A percentile compares a stretch with the other conserved stretches of the same genome.
These are phyloP conservation scores for Cetraspora pellucida DNA, from an alignment of 192 early-diverging fungal species.

Conservation along the genomic window DNA sequence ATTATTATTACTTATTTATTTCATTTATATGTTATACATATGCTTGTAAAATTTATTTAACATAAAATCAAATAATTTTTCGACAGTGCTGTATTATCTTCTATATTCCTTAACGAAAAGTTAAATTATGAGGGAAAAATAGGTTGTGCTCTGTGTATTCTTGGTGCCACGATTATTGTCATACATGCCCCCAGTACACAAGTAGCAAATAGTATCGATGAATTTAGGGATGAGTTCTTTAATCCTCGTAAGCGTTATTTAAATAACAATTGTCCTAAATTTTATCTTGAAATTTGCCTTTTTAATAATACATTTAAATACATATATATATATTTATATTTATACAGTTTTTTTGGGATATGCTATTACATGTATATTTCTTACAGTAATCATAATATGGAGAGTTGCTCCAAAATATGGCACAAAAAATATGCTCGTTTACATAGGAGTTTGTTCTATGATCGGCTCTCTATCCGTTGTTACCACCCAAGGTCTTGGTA, in stretches of 20 bases:
- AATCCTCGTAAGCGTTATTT: conserved; percentile 49
- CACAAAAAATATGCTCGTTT: conserved; percentile 54
- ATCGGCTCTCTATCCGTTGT: conserved; percentile 69
- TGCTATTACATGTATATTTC: conserved; percentile 46
- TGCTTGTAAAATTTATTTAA: neutral
- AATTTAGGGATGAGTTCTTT: conserved; percentile 69
- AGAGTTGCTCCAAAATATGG: conserved; percentile 63
- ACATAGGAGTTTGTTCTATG: conserved; percentile 55
- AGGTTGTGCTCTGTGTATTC: conserved; percentile 68
- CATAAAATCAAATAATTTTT: neutral
- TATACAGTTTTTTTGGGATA: conserved; percentile 55
- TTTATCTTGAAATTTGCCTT: neutral
- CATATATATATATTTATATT: neutral
- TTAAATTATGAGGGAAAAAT: conserved; percentile 66
- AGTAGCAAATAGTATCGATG: conserved; percentile 71
- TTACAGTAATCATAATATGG: conserved; percentile 50
- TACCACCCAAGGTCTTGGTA: conserved; percentile 68
- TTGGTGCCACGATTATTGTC: conserved; percentile 58
- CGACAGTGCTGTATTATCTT: conserved; percentile 61
- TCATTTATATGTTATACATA: neutral
- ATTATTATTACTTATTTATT: neutral
- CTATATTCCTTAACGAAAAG: conserved; percentile 64
- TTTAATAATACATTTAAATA: neutral
- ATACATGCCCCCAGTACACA: conserved; percentile 63
- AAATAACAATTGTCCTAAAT: neutral